phyloP scores from a whole-genome alignment of 2,329 filamentous ascomycete species.

The Aspergillus awamori region DNA sequence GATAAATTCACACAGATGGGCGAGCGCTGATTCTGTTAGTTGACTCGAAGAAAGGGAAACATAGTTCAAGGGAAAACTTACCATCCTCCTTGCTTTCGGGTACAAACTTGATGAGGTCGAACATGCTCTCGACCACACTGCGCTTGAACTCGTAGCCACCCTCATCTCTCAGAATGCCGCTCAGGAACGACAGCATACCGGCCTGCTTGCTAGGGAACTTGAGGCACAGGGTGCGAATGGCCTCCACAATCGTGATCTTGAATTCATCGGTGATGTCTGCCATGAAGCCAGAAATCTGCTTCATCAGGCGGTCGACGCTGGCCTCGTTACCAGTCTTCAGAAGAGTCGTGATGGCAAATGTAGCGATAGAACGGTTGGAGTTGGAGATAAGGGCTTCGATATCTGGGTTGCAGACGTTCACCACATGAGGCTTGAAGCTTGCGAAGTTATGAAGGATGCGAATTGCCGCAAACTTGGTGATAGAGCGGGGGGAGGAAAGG shows the following conservation, averaged over 20 bases:
- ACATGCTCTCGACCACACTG: constrained; percentile 97
- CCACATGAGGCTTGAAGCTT: constrained; percentile 90
- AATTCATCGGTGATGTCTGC: constrained; percentile 99
- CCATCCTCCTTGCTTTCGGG: constrained; percentile 76
- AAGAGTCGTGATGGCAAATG: constrained; percentile 95
- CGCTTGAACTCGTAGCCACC: constrained; percentile 99
- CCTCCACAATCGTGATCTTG: constrained; percentile 99
- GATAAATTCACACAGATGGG: constrained; percentile 97
- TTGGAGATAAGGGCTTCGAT: constrained; percentile 97
- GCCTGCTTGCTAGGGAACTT: constrained; percentile 99
- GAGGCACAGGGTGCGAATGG: constrained; percentile 91
- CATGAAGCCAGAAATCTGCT: constrained; percentile 98
- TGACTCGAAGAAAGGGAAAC: constrained; percentile 15
- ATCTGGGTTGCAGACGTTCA: constrained; percentile 92
- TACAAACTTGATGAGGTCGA: constrained; percentile 98
- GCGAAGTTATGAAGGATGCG: constrained; percentile 96
- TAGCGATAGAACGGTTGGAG: constrained; percentile 94
- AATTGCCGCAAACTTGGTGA: constrained; percentile 97
- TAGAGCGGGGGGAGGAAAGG: constrained; percentile 89
- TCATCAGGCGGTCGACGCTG: constrained; percentile 95
- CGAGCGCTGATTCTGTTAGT: constrained; percentile 62
- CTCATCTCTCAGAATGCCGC: constrained; percentile 93
- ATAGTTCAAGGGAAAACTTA: constrained; percentile 27
- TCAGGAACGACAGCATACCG: constrained; percentile 95
- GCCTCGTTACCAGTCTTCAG: constrained; percentile 98